Percentiles rank a stretch among this genome's conserved stretches.
Evolutionary conservation across 345 rosid species (phyloP).

Genomic region (Nasturtium officinale): DNA sequence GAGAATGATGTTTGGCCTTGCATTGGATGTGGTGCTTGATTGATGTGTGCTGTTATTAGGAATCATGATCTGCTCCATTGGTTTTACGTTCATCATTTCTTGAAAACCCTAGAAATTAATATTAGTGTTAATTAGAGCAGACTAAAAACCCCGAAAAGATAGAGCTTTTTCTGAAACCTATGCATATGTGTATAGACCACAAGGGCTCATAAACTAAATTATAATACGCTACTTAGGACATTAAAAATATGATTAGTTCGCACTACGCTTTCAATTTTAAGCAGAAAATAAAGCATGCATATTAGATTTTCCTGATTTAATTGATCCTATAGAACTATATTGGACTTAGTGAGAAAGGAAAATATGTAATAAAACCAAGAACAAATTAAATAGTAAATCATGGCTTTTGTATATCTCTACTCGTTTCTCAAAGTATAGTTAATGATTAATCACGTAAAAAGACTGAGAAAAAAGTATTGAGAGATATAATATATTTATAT

Average conservation of each 20-base stretch:
- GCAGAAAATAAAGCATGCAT: slow-evolving; percentile 17
- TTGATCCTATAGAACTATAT: not conserved
- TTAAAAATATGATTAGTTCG: not conserved
- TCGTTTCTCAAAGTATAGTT: not conserved
- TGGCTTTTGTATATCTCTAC: slow-evolving; percentile 21
- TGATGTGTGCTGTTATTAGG: slow-evolving; percentile 40
- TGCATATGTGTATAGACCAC: not conserved
- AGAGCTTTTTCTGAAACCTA: slow-evolving; percentile 9
- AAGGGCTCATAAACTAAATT: not conserved
- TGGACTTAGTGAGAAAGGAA: not conserved
- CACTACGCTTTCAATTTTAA: not conserved
- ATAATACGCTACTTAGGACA: not conserved
- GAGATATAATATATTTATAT: slow-evolving; percentile 5
- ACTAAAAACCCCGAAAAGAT: not conserved
- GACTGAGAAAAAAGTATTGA: slow-evolving; percentile 22
- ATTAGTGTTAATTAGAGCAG: not conserved
- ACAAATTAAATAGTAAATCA: slow-evolving; percentile 15
- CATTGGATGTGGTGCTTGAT: slow-evolving; percentile 32
- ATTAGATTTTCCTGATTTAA: not conserved
- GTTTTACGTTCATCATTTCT: slow-evolving; percentile 46
- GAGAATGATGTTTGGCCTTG: slow-evolving; percentile 35
- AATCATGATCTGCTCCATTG: slow-evolving; percentile 45
- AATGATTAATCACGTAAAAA: slow-evolving; percentile 32
- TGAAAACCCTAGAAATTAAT: slow-evolving; percentile 40
- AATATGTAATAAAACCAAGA: slow-evolving; percentile 36